phyloP scores from a whole-genome alignment of 2,329 filamentous ascomycete genomes.

The Colletotrichum tamarilloi region DNA sequence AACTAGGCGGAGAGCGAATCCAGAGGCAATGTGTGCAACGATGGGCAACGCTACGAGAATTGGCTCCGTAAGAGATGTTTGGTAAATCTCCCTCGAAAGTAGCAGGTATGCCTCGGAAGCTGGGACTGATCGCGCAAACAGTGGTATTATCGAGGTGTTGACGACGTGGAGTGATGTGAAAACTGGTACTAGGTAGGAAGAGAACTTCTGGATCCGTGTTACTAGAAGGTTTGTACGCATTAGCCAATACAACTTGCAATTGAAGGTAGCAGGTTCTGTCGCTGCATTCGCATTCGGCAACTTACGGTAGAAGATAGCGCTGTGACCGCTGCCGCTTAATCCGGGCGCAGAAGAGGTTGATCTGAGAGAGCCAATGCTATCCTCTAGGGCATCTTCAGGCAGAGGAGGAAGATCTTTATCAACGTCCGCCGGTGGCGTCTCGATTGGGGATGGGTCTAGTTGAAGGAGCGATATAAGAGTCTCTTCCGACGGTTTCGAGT shows the following conservation, averaged over 20 bases:
- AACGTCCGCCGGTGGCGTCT: constrained; percentile 57
- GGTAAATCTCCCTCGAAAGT: constrained; percentile 91
- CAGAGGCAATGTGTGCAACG: constrained; percentile 79
- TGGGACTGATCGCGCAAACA: constrained; percentile 77
- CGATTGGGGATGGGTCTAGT: constrained; percentile 59
- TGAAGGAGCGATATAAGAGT: constrained; percentile 38
- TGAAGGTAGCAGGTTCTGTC: constrained; percentile 13
- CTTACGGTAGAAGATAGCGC: constrained; percentile 81
- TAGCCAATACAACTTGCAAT: constrained; percentile 11
- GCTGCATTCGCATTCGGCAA: constrained; percentile 30
- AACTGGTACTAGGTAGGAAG: constrained; percentile 83
- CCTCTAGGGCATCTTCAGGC: constrained; percentile 48
- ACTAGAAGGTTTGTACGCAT: constrained; percentile 58
- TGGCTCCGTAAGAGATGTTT: constrained; percentile 83
- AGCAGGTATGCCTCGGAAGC: constrained; percentile 87
- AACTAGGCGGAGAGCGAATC: constrained; percentile 80
- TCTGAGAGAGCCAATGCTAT: constrained; percentile 46
- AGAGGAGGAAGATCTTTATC: constrained; percentile 60
- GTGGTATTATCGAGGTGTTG: constrained; percentile 85
- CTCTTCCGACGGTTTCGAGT: constrained; percentile 34
- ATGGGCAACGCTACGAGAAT: constrained; percentile 82
- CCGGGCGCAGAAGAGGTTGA: constrained; percentile 61
- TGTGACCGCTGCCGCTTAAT: constrained; percentile 72
- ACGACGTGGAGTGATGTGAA: constrained; percentile 82
- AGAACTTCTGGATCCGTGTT: constrained; percentile 84